Percentiles rank a stretch among this genome's conserved stretches.
These are phyloP conservation scores for Penicillium paradoxum DNA, from an alignment of 495 filamentous ascomycete genomes.

Conservation along the genomic window DNA sequence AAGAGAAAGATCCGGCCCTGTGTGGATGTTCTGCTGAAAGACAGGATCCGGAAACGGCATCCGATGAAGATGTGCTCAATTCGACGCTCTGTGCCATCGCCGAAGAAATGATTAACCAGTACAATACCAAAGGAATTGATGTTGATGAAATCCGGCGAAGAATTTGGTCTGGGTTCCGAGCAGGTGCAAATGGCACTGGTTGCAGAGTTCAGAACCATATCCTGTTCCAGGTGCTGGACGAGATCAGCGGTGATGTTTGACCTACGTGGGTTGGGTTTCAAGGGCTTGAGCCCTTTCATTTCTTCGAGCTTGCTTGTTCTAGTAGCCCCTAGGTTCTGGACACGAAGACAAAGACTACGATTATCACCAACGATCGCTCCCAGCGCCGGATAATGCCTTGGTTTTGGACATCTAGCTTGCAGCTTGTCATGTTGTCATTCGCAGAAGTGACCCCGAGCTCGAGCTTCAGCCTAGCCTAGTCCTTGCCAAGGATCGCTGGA, in stretches of 20 bases:
- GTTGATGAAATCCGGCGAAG: slow-evolving; percentile 31
- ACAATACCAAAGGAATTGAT: slow-evolving; percentile 37
- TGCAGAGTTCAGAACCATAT: slow-evolving; percentile 43
- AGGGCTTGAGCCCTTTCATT: background rate
- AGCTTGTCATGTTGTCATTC: no score
- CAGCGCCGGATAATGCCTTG: background rate
- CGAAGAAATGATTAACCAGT: slow-evolving; percentile 36
- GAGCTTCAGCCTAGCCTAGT: background rate
- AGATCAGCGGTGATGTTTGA: slow-evolving; percentile 36
- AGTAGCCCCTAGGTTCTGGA: background rate
- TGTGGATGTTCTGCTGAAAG: slow-evolving; percentile 25
- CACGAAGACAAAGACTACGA: no score
- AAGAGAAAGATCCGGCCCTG: slow-evolving; percentile 14
- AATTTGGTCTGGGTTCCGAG: slow-evolving; percentile 36
- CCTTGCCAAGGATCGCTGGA: background rate
- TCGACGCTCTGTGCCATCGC: slow-evolving; percentile 42
- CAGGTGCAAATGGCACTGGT: slow-evolving; percentile 28
- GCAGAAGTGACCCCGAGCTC: no score
- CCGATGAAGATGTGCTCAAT: slow-evolving; percentile 29
- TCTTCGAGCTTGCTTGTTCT: background rate
- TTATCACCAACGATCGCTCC: background rate
- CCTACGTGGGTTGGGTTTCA: background rate
- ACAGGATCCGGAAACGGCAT: slow-evolving; percentile 12
- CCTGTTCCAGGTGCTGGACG: slow-evolving; percentile 42
- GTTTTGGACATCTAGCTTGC: background rate